These are phyloP conservation scores for Protea cynaroides DNA, from an alignment of 164 flowering plant species.

Conservation along the genomic window DNA sequence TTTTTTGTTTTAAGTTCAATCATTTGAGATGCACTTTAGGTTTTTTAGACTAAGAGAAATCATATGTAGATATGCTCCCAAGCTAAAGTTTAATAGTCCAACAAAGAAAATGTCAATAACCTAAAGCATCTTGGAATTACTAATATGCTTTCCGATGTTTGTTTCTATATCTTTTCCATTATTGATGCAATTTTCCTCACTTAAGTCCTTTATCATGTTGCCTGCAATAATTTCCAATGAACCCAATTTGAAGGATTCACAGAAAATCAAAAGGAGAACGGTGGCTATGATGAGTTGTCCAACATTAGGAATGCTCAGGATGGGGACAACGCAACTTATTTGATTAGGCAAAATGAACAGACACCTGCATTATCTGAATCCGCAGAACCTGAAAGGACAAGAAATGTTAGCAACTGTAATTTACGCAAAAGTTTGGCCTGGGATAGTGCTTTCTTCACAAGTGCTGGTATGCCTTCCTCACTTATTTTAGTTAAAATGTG, in stretches of 20 bases:
- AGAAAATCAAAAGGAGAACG: constrained; percentile 9
- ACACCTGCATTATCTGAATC: constrained; percentile 15
- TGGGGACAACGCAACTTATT: constrained; percentile 4
- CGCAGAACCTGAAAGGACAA: constrained; percentile 29
- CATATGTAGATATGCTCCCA: too few species aligned
- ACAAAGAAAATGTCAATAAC: too few species aligned
- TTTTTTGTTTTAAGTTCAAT: too few species aligned
- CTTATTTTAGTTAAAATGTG: neutral
- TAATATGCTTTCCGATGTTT: too few species aligned
- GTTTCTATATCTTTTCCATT: too few species aligned
- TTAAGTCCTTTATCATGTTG: neutral
- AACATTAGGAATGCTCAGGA: constrained; percentile 9
- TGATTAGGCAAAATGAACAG: constrained; percentile 13
- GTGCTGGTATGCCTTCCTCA: constrained; percentile 43
- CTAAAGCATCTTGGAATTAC: too few species aligned
- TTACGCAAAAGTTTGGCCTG: constrained; percentile 98
- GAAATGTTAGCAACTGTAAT: constrained; percentile 50
- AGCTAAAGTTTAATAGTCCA: too few species aligned
- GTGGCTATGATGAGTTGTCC: constrained; percentile 12
- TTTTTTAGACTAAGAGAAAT: too few species aligned
- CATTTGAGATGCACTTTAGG: too few species aligned
- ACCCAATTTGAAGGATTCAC: constrained; percentile 8
- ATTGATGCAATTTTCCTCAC: too few species aligned
- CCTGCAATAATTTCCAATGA: neutral
- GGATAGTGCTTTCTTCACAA: constrained; percentile 92